Conservation (phyloP, 192 early-diverging fungal species). For the Dimargaris xerosporica region DNA sequence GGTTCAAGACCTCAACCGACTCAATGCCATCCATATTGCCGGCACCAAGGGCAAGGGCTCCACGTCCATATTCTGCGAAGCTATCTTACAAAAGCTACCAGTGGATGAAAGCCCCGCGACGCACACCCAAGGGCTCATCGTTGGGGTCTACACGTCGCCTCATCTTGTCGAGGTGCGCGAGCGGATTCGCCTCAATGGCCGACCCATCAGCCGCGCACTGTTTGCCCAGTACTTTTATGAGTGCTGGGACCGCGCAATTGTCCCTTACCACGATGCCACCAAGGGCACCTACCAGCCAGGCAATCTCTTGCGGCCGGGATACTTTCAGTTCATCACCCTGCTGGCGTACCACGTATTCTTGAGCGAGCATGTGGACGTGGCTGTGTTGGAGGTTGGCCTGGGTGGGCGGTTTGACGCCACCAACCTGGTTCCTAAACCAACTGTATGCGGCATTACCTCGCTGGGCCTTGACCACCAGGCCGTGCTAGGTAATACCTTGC, state of each 20-base stretch:
- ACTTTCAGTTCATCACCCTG: conserved; percentile 84
- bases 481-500: conserved; percentile 54
- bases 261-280: conserved; percentile 11
- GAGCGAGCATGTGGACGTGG: conserved; percentile 62
- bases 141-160: conserved; percentile 84
- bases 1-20: conserved; percentile 48
- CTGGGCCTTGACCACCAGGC: conserved; percentile 63
- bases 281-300: conserved; percentile 16
- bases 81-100: conserved; percentile 44
- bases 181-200: conserved; percentile 83
- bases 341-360: conserved; percentile 83
- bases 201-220: conserved; percentile 47
- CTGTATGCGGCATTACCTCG: conserved; percentile 67
- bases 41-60: conserved; percentile 85
- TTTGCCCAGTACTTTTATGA: conserved; percentile 84
- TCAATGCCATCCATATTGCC: conserved; percentile 67
- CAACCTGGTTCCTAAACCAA: conserved; percentile 52
- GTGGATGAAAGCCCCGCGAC: neutral
- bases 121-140: conserved; percentile 20
- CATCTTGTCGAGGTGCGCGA: conserved; percentile 87
- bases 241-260: conserved; percentile 58
- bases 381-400: conserved; percentile 67
- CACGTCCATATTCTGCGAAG: conserved; percentile 64
- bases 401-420: conserved; percentile 78
- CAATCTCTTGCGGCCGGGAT: conserved; percentile 44